phyloP scores from a whole-genome alignment of 129 eudicot species.

The Centella asiatica region DNA sequence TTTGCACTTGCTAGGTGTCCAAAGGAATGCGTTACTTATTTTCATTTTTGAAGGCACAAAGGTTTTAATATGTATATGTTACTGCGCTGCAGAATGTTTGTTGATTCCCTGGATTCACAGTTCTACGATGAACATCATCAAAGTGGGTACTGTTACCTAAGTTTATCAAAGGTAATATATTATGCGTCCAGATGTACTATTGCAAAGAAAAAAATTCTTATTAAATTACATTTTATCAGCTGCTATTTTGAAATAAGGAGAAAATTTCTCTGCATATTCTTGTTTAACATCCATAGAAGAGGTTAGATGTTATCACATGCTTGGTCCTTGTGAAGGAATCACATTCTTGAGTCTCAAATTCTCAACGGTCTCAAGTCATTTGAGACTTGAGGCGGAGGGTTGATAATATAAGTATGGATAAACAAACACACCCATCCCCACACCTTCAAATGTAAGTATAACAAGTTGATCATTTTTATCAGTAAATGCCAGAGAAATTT shows the following conservation, averaged over 20 bases:
- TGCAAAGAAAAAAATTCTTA: neutral
- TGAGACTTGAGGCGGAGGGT: too few species aligned
- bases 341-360: too few species aligned
- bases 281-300: too few species aligned
- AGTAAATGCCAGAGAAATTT: too few species aligned
- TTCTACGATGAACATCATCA: slow-evolving; percentile 64
- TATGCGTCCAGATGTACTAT: slow-evolving; percentile 4
- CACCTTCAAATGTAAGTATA: too few species aligned
- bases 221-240: neutral
- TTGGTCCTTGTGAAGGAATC: neutral
- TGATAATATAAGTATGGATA: too few species aligned
- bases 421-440: too few species aligned
- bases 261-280: too few species aligned
- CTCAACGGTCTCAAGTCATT: too few species aligned
- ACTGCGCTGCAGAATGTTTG: slow-evolving; percentile 62
- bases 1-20: neutral
- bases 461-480: too few species aligned
- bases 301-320: neutral
- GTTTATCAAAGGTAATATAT: slow-evolving; percentile 61
- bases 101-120: slow-evolving; percentile 70
- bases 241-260: too few species aligned
- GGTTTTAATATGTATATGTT: neutral
- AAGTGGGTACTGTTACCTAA: slow-evolving; percentile 71
- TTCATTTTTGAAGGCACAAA: too few species aligned
- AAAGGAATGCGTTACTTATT: neutral